phyloP scores from a whole-genome alignment of 441 rosid species.

The Cnidoscolus chayamansa region DNA sequence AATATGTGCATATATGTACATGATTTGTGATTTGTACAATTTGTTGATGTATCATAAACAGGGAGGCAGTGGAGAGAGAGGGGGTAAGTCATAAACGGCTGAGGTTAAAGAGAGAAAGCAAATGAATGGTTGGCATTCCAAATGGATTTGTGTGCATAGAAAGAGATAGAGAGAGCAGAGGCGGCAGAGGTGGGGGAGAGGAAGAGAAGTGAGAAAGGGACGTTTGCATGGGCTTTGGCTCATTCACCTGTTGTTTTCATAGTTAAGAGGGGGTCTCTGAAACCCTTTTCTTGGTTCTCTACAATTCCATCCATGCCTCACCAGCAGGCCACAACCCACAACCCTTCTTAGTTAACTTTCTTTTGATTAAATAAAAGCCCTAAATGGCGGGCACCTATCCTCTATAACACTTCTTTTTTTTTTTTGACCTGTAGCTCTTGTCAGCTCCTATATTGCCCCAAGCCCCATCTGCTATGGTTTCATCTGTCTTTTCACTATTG shows the following conservation, averaged over 20 bases:
- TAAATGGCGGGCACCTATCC: constrained; percentile 26
- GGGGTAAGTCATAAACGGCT: background rate
- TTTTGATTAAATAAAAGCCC: constrained; percentile 25
- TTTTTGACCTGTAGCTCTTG: constrained; percentile 21
- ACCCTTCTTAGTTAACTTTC: too few species aligned
- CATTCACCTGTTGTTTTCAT: constrained; percentile 88
- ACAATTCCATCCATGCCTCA: constrained; percentile 42
- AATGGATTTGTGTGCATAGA: constrained; percentile 26
- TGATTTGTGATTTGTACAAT: constrained; percentile 10
- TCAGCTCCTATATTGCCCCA: constrained; percentile 8
- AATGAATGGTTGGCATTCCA: constrained; percentile 63
- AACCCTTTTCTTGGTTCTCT: constrained; percentile 46
- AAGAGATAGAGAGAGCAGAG: constrained; percentile 33
- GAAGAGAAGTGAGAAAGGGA: constrained; percentile 60
- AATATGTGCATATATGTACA: background rate
- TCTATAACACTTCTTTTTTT: background rate
- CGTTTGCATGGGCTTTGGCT: constrained; percentile 85
- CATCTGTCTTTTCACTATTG: constrained; percentile 22
- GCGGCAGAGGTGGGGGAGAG: constrained; percentile 65
- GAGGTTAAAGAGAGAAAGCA: constrained; percentile 20
- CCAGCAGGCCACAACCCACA: too few species aligned
- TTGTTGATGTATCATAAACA: constrained; percentile 20
- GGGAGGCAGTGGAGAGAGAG: background rate
- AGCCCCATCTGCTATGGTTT: constrained; percentile 8
- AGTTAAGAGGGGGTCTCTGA: constrained; percentile 29